phyloP scores from a whole-genome alignment of 1,139 yeast species.

The Candida tetrigidarum region DNA sequence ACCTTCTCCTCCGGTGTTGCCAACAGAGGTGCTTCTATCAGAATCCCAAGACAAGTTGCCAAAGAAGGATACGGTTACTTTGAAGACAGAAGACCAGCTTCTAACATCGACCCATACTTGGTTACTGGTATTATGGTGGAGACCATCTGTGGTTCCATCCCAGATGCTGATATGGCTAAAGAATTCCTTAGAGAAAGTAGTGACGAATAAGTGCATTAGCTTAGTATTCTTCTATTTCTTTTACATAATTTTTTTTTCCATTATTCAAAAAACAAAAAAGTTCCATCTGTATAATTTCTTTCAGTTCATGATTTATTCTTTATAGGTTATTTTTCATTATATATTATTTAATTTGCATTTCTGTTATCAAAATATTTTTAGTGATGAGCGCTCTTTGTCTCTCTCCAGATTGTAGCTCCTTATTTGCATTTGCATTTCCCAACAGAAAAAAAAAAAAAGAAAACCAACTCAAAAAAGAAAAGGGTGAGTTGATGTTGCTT shows the following conservation, averaged over 20 bases:
- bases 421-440: background rate
- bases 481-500: too few relatives aligned
- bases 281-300: background rate
- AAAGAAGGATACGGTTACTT: constrained; percentile 98
- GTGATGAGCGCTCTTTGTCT: background rate
- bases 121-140: constrained; percentile 98
- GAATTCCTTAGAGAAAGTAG: constrained; percentile 76
- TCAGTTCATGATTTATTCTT: constrained; percentile 5
- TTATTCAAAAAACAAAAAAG: constrained; percentile 5
- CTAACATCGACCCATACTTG: constrained; percentile 98
- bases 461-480: too few relatives aligned
- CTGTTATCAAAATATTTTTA: background rate
- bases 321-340: background rate
- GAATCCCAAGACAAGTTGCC: constrained; percentile 99
- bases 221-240: background rate
- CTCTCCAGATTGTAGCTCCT: background rate
- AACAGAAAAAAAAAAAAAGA: too few relatives aligned
- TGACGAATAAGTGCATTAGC: constrained; percentile 19
- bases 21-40: constrained; percentile 98
- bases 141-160: constrained; percentile 94
- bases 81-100: constrained; percentile 99
- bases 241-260: background rate
- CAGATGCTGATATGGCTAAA: constrained; percentile 94
- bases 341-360: constrained; percentile 3
- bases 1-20: constrained; percentile 96